Evolutionary conservation across 495 filamentous ascomycete species (phyloP).

Genomic region (Penicillium dipodomyicola): DNA sequence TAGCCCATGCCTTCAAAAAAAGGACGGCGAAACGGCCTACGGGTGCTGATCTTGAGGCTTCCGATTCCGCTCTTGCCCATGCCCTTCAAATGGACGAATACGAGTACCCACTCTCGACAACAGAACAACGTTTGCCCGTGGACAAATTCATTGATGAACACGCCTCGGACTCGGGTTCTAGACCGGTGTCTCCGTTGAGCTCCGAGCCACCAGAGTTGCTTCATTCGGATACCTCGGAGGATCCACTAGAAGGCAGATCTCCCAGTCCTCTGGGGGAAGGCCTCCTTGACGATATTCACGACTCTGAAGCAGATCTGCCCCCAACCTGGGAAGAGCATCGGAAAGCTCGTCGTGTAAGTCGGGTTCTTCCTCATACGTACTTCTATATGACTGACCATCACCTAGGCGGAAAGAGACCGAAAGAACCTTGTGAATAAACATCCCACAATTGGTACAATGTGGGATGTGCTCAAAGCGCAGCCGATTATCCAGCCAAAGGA

Average conservation of each 20-base stretch:
- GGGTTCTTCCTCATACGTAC: neutral
- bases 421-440: slow-evolving; percentile 71
- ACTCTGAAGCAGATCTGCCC: slow-evolving; percentile 11
- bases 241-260: neutral
- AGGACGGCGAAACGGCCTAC: neutral
- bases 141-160: neutral
- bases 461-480: slow-evolving; percentile 67
- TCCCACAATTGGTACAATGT: slow-evolving; percentile 77
- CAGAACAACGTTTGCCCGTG: slow-evolving; percentile 17
- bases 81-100: slow-evolving; percentile 65
- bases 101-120: slow-evolving; percentile 26
- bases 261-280: neutral
- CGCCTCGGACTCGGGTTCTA: neutral
- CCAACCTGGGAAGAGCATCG: slow-evolving; percentile 18
- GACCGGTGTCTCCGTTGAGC: neutral
- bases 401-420: slow-evolving; percentile 50
- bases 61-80: slow-evolving; percentile 57
- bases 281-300: slow-evolving; percentile 19
- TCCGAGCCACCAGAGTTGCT: neutral
- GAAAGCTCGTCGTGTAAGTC: slow-evolving; percentile 36
- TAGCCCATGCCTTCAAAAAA: slow-evolving; percentile 58
- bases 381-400: slow-evolving; percentile 8
- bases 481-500: slow-evolving; percentile 61
- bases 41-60: slow-evolving; percentile 29
- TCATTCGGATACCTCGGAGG: neutral